A percentile compares a stretch with the other conserved stretches of the same genome.
These are phyloP conservation scores for Ceratocystis harringtonii DNA, from an alignment of 2,329 filamentous ascomycete species.

Conservation along the genomic window DNA sequence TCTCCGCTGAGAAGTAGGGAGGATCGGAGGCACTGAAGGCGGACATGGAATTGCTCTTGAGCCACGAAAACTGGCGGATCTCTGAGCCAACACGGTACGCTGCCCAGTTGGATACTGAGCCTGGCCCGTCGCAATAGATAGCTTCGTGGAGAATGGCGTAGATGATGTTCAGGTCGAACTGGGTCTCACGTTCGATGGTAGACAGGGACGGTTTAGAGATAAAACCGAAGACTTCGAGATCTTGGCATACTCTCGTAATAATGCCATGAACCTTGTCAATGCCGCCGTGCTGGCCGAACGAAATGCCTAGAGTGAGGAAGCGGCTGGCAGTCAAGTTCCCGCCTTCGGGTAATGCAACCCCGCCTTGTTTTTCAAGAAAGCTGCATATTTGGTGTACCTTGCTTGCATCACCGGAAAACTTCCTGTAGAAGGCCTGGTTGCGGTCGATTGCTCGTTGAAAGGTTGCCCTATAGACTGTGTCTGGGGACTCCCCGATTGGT, in stretches of 20 bases:
- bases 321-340: slow-evolving; percentile 57
- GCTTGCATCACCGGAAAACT: slow-evolving; percentile 67
- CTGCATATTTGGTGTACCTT: slow-evolving; percentile 50
- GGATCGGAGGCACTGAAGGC: slow-evolving; percentile 29
- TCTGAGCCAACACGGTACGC: slow-evolving; percentile 46
- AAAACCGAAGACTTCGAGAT: slow-evolving; percentile 62
- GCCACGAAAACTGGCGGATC: slow-evolving; percentile 37
- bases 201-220: slow-evolving; percentile 57
- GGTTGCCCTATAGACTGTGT: slow-evolving; percentile 59
- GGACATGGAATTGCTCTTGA: slow-evolving; percentile 25
- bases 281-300: slow-evolving; percentile 66
- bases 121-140: slow-evolving; percentile 61
- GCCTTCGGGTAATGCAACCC: slow-evolving; percentile 51
- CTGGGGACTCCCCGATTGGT: slow-evolving; percentile 54
- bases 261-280: slow-evolving; percentile 60
- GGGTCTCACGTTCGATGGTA: slow-evolving; percentile 49
- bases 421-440: slow-evolving; percentile 66
- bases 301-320: slow-evolving; percentile 62
- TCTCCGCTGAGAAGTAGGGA: slow-evolving; percentile 77
- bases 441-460: slow-evolving; percentile 53
- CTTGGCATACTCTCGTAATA: slow-evolving; percentile 53
- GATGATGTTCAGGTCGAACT: slow-evolving; percentile 63
- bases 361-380: slow-evolving; percentile 40
- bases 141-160: slow-evolving; percentile 81
- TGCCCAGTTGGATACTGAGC: slow-evolving; percentile 56